Conservation (phyloP, 257 asterid species). For the Plectranthus barbatus region DNA sequence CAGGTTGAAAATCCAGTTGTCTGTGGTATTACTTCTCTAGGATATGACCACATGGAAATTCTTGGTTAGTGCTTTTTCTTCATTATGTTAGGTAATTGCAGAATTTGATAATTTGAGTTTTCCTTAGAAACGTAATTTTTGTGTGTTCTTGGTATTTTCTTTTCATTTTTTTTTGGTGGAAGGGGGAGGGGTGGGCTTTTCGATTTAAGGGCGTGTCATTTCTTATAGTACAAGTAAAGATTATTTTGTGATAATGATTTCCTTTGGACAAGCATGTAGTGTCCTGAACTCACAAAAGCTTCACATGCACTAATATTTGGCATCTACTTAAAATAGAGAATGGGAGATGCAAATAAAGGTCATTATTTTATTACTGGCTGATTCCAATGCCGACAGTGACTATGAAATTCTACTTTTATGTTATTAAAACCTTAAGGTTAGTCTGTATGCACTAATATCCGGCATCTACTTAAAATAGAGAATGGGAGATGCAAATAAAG, state of each 20-base stretch:
- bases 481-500: no score
- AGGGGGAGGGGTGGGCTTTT: not conserved
- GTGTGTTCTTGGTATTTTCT: not conserved
- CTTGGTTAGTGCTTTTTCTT: slow-evolving; percentile 79
- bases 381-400: not conserved
- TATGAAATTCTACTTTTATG: no score
- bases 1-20: slow-evolving; percentile 80
- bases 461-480: not conserved
- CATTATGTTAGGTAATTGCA: slow-evolving; percentile 25
- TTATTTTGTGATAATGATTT: not conserved
- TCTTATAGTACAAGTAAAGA: not conserved
- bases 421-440: no score
- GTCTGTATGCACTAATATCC: not conserved
- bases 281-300: not conserved
- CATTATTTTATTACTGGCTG: not conserved
- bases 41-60: slow-evolving; percentile 96
- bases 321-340: not conserved
- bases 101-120: not conserved
- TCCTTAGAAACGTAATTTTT: not conserved
- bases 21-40: slow-evolving; percentile 86
- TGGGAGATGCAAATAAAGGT: no score
- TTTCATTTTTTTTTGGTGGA: not conserved
- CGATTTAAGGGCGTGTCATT: no score
- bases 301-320: not conserved
- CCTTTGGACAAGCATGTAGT: not conserved